A percentile compares a stretch with the other conserved stretches of the same genome.
Evolutionary conservation across 257 asterid species (phyloP).

Genomic region (Voacanga thouarsii): DNA sequence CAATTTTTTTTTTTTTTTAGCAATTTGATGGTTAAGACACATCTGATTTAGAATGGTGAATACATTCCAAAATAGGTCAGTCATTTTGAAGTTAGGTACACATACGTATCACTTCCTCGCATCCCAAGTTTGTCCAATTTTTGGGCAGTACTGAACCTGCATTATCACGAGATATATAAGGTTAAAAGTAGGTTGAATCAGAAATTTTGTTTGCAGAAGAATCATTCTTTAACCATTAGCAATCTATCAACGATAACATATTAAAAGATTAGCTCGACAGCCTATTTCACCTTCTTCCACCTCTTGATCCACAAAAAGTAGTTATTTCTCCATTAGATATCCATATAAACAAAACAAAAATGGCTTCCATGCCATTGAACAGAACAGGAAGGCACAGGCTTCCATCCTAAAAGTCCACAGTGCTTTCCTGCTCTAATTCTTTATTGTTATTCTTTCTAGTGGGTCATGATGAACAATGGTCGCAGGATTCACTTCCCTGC

Average conservation of each 20-base stretch:
- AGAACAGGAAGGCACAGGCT: not conserved
- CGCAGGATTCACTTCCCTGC: not conserved
- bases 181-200: not conserved
- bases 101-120: slow-evolving; percentile 99
- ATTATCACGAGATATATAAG: slow-evolving; percentile 15
- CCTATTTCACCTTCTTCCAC: not conserved
- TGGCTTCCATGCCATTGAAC: not conserved
- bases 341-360: not conserved
- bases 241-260: not conserved
- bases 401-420: not conserved
- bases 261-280: not conserved
- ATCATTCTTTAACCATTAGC: not conserved
- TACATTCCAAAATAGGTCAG: slow-evolving; percentile 14
- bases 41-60: slow-evolving; percentile 2
- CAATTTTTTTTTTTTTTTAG: slow-evolving; percentile 32
- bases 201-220: not conserved
- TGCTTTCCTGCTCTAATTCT: not conserved
- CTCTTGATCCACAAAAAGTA: not conserved
- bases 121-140: slow-evolving; percentile 96
- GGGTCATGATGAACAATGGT: not conserved
- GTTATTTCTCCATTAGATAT: not conserved
- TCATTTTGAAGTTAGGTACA: slow-evolving; percentile 17
- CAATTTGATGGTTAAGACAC: slow-evolving; percentile 17
- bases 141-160: slow-evolving; percentile 98
- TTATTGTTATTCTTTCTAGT: not conserved